Base-by-base conservation (phyloP, 306 rosid species). In the Acacia acuminata region DNA sequence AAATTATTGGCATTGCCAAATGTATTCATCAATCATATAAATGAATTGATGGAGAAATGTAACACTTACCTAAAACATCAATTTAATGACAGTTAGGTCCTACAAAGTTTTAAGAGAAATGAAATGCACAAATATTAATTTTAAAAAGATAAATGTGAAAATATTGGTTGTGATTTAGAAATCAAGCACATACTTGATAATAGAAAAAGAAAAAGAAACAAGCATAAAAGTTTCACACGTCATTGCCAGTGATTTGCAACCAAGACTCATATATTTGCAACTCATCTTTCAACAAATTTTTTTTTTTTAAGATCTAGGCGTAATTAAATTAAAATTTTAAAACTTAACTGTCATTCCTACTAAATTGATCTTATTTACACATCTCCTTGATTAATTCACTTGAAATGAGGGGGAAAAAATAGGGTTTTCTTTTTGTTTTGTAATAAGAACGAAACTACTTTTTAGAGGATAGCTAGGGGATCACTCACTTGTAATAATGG, bases 401-500 rank as follows among this genome's bases (percentile, higher is more conserved):
- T 22, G 65, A 58, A 10, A 58, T 58, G 65, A 22, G 2, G 10
- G 5, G 1, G 6, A 47, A 53, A 22, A 22, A 9, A 9, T 0
- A 58, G 65, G 14, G 65, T 58, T 58, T n/a, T n/a, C 32, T 58
- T 22, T 58, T 58, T 20, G 32, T 58, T 58, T 10, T n/a, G 30
- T 10, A 8, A n/a, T 22, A 22, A 58, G 65, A 22, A 22, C 12
- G 1, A 58, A 10, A 10, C 32, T 58, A 10, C 64, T 20, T 58
- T 58, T 58, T 87, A 80, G 87, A 77, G 67, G 67, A 38, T 25
- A 24, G 71, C 81, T 83, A 87, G 94, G 90, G 84, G 90, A 88
- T 83, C 4, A 3, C 68, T 77, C 4, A 16, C 67, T 56, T 42
- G 36, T 0, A 36, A 40, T 42, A 67, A 45, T 48, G 47, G 76